Evolutionary conservation across 2,329 filamentous ascomycete species (phyloP).

Genomic region (Microcera coccophila): DNA sequence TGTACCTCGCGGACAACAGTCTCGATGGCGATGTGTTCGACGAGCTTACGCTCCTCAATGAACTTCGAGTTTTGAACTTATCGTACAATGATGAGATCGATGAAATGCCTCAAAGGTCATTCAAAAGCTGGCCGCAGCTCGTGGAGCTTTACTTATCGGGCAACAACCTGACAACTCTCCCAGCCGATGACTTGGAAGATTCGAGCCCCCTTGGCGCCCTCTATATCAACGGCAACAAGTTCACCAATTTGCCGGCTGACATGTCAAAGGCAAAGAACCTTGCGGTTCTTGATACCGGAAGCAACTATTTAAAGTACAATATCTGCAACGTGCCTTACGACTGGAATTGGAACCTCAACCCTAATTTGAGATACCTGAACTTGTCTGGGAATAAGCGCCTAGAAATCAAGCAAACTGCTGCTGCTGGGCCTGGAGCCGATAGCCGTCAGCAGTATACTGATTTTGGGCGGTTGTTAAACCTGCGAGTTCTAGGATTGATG

Average conservation of each 20-base stretch:
- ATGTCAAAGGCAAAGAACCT: slow-evolving; percentile 91
- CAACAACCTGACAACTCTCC: slow-evolving; percentile 86
- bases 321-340: slow-evolving; percentile 99
- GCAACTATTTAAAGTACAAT: slow-evolving; percentile 95
- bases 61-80: slow-evolving; percentile 83
- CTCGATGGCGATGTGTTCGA: slow-evolving; percentile 95
- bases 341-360: slow-evolving; percentile 99
- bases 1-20: slow-evolving; percentile 90
- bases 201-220: slow-evolving; percentile 81
- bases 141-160: slow-evolving; percentile 92
- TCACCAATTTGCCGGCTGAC: slow-evolving; percentile 92
- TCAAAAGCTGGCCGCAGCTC: slow-evolving; percentile 85
- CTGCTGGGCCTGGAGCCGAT: slow-evolving; percentile 43
- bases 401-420: slow-evolving; percentile 70
- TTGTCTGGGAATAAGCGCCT: slow-evolving; percentile 94
- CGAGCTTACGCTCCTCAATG: slow-evolving; percentile 75
- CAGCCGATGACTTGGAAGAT: slow-evolving; percentile 91
- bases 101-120: slow-evolving; percentile 83
- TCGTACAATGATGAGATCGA: slow-evolving; percentile 87
- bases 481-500: slow-evolving; percentile 90
- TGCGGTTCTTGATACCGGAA: slow-evolving; percentile 87
- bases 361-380: slow-evolving; percentile 90
- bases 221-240: slow-evolving; percentile 96
- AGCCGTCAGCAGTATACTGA: slow-evolving; percentile 72
- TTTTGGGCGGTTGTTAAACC: slow-evolving; percentile 77